A percentile compares a stretch with the other conserved stretches of the same genome.
Conservation (phyloP, 139 green algal species). For the Asterochloris erici region DNA sequence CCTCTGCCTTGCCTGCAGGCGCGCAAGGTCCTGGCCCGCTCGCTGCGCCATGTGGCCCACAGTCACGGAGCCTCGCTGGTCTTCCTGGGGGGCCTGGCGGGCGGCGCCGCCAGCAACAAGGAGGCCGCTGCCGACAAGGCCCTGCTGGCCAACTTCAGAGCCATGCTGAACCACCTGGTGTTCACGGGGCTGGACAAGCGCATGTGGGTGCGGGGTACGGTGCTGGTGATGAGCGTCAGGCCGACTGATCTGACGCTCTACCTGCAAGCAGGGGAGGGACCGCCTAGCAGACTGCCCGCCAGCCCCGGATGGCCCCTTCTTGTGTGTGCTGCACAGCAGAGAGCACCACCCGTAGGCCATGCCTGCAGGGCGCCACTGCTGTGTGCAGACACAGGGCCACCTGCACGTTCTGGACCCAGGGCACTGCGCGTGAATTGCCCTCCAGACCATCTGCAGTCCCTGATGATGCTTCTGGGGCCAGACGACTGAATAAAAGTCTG, state of each 20-base stretch:
- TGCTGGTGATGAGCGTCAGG: not conserved
- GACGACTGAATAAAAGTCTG: too few species aligned
- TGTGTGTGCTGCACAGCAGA: too few species aligned
- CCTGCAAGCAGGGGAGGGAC: too few species aligned
- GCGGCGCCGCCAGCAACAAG: constrained; percentile 11
- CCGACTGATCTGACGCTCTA: not conserved
- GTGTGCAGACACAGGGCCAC: too few species aligned
- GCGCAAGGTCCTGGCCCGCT: constrained; percentile 33
- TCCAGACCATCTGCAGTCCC: too few species aligned
- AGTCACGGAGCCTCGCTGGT: constrained; percentile 53
- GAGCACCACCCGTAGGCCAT: too few species aligned
- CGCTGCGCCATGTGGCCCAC: constrained; percentile 60
- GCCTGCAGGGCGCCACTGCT: too few species aligned
- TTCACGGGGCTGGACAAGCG: constrained; percentile 69
- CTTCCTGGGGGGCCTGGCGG: constrained; percentile 53
- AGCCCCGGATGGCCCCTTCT: too few species aligned
- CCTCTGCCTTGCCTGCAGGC: not conserved
- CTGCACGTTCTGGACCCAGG: too few species aligned
- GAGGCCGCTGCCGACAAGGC: constrained; percentile 23
- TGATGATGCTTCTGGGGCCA: too few species aligned
- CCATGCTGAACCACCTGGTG: constrained; percentile 66
- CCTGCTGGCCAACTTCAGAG: constrained; percentile 59
- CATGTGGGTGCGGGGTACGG: constrained; percentile 28
- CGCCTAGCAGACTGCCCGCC: too few species aligned
- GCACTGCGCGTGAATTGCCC: too few species aligned